Evolutionary conservation across 1,139 yeast species (phyloP), one percentile per base, ranked within the genome.

Genomic region (Kodamaea ohmeri): DNA sequence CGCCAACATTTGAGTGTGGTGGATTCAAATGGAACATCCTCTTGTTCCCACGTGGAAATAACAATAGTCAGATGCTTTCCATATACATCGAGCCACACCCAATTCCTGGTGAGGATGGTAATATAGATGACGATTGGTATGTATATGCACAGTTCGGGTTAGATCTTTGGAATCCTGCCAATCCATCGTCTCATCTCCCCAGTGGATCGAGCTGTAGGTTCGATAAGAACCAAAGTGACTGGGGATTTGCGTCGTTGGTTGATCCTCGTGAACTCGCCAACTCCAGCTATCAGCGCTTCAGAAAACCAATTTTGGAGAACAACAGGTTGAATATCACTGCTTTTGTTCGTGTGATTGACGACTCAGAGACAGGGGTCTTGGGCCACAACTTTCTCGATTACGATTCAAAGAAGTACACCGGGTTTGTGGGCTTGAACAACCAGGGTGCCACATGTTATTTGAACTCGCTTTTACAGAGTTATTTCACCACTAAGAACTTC

Each of bases 391-490:
- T 89, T 52, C 48, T 71, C 30, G 84, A 86, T 52, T 92, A 92
- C 61, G 90, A 92, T 61, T 89, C 97, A 2, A 89, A 89, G 56
- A 75, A 78, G 51, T 79, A 71, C 36, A 87, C 98, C 0, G 97
- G 97, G 0, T 89, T 73, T 56, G 96, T 90, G 6, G 99, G 99
- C 1, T 77, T 92, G 48, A 84, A 80, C 49, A 92, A 92, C 57
- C 99, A 92, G 63, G 98, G 98, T 44, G 99, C 98, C 3, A 92
- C 99, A 0, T 92, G 99, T 59, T 92, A 92, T 59, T 76, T 92
- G 55, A 92, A 92, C 58, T 90, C 97, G 1, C 70, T 92, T 42
- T 64, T 92, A 40, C 98, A 92, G 58, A 86, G 96, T 16, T 85
- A 94, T 52, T 92, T 74, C 58, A 87, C 89, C 53, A 92, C 98